Percentiles rank a stretch among this genome's conserved stretches.
These are phyloP conservation scores for Endothia cerciana DNA, from an alignment of 2,329 filamentous ascomycete genomes.

Conservation along the genomic window DNA sequence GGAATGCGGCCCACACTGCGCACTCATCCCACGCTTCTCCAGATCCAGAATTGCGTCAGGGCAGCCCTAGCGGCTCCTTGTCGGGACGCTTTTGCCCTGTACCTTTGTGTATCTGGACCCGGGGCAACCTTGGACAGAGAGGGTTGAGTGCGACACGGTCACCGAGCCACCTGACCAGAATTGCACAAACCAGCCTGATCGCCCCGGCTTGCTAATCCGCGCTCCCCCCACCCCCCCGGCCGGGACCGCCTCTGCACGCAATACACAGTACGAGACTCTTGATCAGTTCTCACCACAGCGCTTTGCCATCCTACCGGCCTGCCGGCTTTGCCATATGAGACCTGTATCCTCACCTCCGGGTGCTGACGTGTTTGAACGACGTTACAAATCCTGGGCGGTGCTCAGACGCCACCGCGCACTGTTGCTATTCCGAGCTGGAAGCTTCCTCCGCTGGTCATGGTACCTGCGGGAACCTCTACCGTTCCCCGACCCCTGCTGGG, in stretches of 20 bases:
- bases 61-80: conserved; percentile 18
- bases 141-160: conserved; percentile 8
- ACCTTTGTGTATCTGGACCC: conserved; percentile 24
- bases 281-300: neutral
- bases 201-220: too few relatives aligned
- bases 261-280: too few relatives aligned
- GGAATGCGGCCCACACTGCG: conserved; percentile 26
- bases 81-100: conserved; percentile 16
- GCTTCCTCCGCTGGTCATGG: neutral
- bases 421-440: neutral
- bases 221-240: too few relatives aligned
- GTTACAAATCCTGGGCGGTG: neutral
- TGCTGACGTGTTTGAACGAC: neutral
- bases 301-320: neutral
- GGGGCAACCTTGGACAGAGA: neutral
- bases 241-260: too few relatives aligned
- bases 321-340: neutral
- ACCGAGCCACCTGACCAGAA: conserved; percentile 19
- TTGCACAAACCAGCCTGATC: conserved; percentile 5
- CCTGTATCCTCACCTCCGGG: neutral
- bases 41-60: conserved; percentile 30
- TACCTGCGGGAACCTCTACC: conserved; percentile 24
- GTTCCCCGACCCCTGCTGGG: conserved; percentile 22
- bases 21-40: conserved; percentile 29
- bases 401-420: neutral